These are phyloP conservation scores for Saururus chinensis DNA, from an alignment of 164 flowering plant species.

Conservation along the genomic window DNA sequence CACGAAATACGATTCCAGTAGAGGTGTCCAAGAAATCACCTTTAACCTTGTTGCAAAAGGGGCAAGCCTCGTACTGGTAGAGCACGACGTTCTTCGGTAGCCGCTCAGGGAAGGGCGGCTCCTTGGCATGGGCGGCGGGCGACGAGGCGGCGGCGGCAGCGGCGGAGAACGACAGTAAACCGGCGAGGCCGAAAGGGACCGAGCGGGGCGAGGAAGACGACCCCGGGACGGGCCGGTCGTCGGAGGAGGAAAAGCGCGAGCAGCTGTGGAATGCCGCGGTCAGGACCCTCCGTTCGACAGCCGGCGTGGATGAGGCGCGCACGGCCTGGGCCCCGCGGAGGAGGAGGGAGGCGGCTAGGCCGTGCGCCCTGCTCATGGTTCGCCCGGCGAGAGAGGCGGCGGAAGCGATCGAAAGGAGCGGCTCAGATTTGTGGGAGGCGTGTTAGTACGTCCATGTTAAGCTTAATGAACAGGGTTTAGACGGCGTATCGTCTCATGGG, in stretches of 20 bases:
- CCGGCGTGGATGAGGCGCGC: background rate
- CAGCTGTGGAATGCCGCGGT: conserved; percentile 1
- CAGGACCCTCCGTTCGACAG: background rate
- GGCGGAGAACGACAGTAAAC: conserved; percentile 37
- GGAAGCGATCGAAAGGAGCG: background rate
- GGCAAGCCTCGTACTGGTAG: conserved; percentile 98
- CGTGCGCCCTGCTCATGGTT: background rate
- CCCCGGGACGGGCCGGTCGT: background rate
- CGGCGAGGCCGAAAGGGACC: conserved; percentile 22
- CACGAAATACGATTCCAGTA: background rate
- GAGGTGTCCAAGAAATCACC: conserved; percentile 24
- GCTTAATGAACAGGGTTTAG: no score
- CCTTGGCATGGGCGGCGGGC: conserved; percentile 42
- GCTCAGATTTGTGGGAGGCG: background rate
- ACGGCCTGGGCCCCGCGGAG: background rate
- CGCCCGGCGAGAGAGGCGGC: background rate
- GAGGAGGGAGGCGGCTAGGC: background rate
- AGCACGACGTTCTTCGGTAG: conserved; percentile 69
- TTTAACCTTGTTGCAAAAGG: conserved; percentile 95
- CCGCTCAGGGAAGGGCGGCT: conserved; percentile 26
- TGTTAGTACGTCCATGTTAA: no score
- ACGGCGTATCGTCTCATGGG: no score
- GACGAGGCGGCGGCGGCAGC: conserved; percentile 20
- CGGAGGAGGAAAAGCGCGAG: conserved; percentile 4
- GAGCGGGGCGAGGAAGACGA: background rate